Conservation (phyloP, 495 filamentous ascomycete genomes). For the Talaromyces ruber region DNA sequence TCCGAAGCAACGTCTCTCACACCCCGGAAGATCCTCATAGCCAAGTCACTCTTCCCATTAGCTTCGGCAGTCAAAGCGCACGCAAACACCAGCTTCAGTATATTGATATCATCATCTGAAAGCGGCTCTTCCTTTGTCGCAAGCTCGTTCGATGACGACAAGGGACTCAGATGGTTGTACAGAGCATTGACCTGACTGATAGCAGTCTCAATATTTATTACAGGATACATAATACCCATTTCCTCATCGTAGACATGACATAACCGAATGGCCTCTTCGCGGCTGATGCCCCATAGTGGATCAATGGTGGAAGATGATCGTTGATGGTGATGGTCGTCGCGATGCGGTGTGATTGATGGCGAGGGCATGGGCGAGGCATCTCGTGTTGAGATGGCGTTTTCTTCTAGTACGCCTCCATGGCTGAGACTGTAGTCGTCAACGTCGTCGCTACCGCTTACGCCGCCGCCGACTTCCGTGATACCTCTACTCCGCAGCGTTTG, state of each 20-base stretch:
- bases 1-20: conserved; percentile 56
- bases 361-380: conserved; percentile 32
- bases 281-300: conserved; percentile 68
- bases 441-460: background rate
- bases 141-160: conserved; percentile 22
- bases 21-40: conserved; percentile 60
- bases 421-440: background rate
- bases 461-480: background rate
- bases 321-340: conserved; percentile 24
- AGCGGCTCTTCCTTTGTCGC: conserved; percentile 36
- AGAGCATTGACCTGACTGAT: conserved; percentile 52
- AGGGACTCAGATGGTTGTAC: conserved; percentile 50
- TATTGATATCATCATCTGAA: conserved; percentile 44
- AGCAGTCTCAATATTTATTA: conserved; percentile 56
- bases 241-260: conserved; percentile 74
- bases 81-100: conserved; percentile 70
- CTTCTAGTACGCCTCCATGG: conserved; percentile 11
- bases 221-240: conserved; percentile 81
- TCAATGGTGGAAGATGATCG: conserved; percentile 37
- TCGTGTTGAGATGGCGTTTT: conserved; percentile 1
- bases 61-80: conserved; percentile 63
- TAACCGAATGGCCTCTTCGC: conserved; percentile 65
- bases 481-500: background rate
- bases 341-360: conserved; percentile 11
- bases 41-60: conserved; percentile 66